Evolutionary conservation across 768 basidiomycete genomes (phyloP), one percentile per base, ranked within the genome.

Genomic region (Lactarius sanguifluus): DNA sequence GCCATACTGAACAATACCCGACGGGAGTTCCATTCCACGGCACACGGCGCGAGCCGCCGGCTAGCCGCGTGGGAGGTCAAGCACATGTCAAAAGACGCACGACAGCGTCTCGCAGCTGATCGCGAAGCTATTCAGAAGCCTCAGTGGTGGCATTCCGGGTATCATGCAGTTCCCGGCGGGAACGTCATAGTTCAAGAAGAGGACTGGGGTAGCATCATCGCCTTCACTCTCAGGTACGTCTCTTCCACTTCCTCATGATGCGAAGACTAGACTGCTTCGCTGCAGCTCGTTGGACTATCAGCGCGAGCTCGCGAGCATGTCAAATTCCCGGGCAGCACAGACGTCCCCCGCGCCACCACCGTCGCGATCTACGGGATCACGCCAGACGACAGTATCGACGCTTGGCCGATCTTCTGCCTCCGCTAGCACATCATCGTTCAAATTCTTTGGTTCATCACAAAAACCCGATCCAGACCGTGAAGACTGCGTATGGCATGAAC

Each of bases 171-270:
- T 20, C 88, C 89, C n/a, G 84, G 85, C 4, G 82, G 86, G 9
- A 86, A 84, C 71, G 80, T 90, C 5, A 81, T 90, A 65, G 83
- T 91, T 10, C 75, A 83, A 58, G 90, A 91, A 72, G 81, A 83
- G 71, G 89, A 90, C 74, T 88, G 86, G 88, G 88, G 89, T 9
- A 90, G 88, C 73, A 85, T 92, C 57, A 91, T 91, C 69, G 86
- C 90, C 7, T 90, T 88, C 75, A 89, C 88, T 9, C 76, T 91
- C 59, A 88, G 87, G 88, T 88, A 67, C 23, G 78, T 73, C 40
- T 23, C 28, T 28, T 32, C n/a, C 25, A 25, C 36, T 38, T 12
- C 23, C 20, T 10, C 65, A 18, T 41, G 52, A 54, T 36, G n/a
- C 16, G 16, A n/a, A 54, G 38, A 34, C 6, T 57, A 59, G 30